These are phyloP conservation scores for Aspergillus terreus DNA, from an alignment of 2,329 filamentous ascomycete species.

Conservation along the genomic window DNA sequence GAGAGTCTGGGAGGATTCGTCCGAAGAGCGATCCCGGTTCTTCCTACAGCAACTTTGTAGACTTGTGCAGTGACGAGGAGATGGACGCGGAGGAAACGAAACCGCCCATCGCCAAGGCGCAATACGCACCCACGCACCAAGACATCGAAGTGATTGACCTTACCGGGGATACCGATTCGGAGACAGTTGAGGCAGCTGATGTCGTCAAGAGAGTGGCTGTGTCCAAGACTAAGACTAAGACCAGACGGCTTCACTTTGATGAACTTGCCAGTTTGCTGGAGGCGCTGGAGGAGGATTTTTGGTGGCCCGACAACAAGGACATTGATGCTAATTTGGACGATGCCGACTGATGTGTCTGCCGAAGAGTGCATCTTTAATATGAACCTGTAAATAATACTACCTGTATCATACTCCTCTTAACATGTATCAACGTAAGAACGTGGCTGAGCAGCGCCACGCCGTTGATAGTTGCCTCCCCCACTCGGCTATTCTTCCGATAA, in stretches of 20 bases:
- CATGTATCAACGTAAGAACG: background rate
- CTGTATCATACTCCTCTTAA: no score
- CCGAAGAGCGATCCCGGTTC: background rate
- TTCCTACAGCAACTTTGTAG: constrained; percentile 7
- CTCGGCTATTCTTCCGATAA: background rate
- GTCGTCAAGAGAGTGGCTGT: no score
- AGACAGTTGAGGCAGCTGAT: background rate
- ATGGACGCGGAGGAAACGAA: background rate
- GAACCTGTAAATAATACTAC: no score
- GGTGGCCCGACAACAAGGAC: constrained; percentile 33
- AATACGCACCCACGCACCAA: background rate
- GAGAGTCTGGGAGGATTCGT: background rate
- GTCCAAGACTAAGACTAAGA: background rate
- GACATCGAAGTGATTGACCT: constrained; percentile 24
- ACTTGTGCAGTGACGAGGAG: constrained; percentile 19
- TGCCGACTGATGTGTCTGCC: background rate
- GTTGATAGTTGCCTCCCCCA: background rate
- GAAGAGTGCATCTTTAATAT: no score
- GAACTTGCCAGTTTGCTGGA: constrained; percentile 7
- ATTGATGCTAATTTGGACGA: constrained; percentile 30
- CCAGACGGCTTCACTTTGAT: background rate
- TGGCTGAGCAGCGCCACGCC: constrained; percentile 16
- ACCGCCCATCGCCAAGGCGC: background rate
- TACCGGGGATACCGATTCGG: constrained; percentile 21
- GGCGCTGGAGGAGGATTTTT: constrained; percentile 32